phyloP scores from a whole-genome alignment of 192 early-diverging fungal species.

The Bifiguratus adelaidae region DNA sequence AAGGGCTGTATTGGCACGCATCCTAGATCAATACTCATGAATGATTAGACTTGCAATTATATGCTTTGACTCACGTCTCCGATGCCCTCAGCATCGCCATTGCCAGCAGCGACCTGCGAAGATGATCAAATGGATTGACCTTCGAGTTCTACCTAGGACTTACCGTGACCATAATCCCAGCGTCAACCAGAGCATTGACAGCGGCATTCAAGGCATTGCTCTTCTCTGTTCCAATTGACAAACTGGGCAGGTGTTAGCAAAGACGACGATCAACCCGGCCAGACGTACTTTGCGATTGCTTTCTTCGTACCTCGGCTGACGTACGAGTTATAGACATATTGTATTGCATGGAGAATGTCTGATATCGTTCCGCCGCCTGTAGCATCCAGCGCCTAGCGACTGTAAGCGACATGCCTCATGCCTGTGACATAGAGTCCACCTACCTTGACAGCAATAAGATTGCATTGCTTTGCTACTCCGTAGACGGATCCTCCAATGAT shows the following conservation, averaged over 20 bases:
- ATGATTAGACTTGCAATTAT: no score
- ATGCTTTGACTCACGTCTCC: constrained; percentile 10
- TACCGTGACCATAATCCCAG: constrained; percentile 26
- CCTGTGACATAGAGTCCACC: no score
- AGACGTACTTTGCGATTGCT: constrained; percentile 9
- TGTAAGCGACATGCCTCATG: no score
- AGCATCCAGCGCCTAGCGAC: constrained; percentile 20
- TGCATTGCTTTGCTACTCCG: constrained; percentile 70
- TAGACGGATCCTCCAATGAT: constrained; percentile 37
- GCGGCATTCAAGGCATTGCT: constrained; percentile 30
- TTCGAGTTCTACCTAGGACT: no score
- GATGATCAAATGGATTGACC: no score
- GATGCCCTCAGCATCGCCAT: constrained; percentile 27
- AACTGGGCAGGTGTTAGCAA: no score
- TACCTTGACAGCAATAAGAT: constrained; percentile 65
- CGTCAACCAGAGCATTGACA: constrained; percentile 17
- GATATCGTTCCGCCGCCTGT: constrained; percentile 21
- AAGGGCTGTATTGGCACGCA: constrained; percentile 36
- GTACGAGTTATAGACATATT: constrained; percentile 14
- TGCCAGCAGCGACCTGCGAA: constrained; percentile 32
- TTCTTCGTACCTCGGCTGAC: background rate
- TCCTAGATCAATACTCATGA: no score
- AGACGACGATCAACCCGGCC: background rate
- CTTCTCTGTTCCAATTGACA: constrained; percentile 27
- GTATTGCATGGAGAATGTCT: constrained; percentile 25